A percentile compares a stretch with the other conserved stretches of the same genome.
These are phyloP conservation scores for Dactylella cylindrospora DNA, from an alignment of 2,329 filamentous ascomycete species.

Conservation along the genomic window DNA sequence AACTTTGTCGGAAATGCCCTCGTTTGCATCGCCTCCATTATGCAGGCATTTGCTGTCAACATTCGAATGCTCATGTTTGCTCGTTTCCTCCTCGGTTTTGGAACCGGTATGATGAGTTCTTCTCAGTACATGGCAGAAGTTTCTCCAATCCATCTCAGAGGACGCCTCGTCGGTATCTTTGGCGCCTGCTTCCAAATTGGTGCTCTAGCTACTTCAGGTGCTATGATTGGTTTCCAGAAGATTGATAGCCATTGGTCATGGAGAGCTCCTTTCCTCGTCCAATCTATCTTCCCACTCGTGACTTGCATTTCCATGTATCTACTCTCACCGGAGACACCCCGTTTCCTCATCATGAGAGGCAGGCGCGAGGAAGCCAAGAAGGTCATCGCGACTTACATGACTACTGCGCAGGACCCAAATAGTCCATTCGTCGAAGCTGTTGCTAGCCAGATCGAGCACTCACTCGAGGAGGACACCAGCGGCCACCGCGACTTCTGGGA, in stretches of 20 bases:
- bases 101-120: conserved; percentile 52
- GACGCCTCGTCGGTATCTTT: conserved; percentile 56
- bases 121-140: conserved; percentile 54
- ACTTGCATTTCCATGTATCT: conserved; percentile 55
- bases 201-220: conserved; percentile 54
- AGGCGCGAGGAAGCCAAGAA: conserved; percentile 51
- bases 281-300: conserved; percentile 56
- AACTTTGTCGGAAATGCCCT: conserved; percentile 56
- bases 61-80: conserved; percentile 52
- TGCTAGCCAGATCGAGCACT: conserved; percentile 55
- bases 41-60: conserved; percentile 50
- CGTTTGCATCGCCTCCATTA: conserved; percentile 55
- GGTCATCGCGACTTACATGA: conserved; percentile 54
- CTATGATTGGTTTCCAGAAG: conserved; percentile 54
- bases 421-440: conserved; percentile 55
- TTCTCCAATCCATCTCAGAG: conserved; percentile 49
- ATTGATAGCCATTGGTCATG: conserved; percentile 53
- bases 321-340: conserved; percentile 52
- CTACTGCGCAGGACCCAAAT: conserved; percentile 53
- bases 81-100: conserved; percentile 53
- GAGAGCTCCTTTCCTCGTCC: conserved; percentile 55
- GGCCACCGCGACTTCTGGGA: conserved; percentile 55
- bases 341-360: conserved; percentile 52
- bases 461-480: conserved; percentile 52
- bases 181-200: conserved; percentile 57